Percentiles rank a stretch among this genome's conserved stretches.
Conservation (phyloP, 129 eudicot species). For the Logfia minima region DNA sequence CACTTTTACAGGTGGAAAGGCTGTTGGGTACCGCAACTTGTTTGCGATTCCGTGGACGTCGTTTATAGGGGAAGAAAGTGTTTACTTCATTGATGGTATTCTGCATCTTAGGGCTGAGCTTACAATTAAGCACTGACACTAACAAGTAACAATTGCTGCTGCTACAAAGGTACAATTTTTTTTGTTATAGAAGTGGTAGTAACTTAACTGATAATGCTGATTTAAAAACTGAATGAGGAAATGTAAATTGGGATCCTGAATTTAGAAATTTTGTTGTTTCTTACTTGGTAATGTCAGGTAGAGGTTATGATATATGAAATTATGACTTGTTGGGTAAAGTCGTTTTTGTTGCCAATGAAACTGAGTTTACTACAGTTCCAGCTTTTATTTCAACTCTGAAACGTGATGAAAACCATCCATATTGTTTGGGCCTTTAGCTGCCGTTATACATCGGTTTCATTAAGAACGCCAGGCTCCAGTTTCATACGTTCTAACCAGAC, state of each 20-base stretch:
- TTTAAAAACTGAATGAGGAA: slow-evolving; percentile 5
- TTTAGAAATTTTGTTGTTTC: neutral
- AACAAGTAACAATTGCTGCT: slow-evolving; percentile 18
- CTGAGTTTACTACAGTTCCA: neutral
- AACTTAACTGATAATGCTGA: slow-evolving; percentile 20
- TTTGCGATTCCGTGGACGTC: slow-evolving; percentile 63
- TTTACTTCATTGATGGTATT: slow-evolving; percentile 58
- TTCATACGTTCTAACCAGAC: no score
- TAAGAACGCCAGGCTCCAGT: no score
- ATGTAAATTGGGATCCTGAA: slow-evolving; percentile 14
- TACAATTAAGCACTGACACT: slow-evolving; percentile 42
- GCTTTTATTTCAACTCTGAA: neutral
- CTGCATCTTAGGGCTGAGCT: slow-evolving; percentile 72
- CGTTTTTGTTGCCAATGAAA: slow-evolving; percentile 14
- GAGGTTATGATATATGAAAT: slow-evolving; percentile 3
- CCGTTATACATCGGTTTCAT: no score
- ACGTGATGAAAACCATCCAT: neutral
- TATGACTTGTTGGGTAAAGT: slow-evolving; percentile 11
- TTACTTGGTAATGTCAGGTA: neutral
- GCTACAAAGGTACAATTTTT: slow-evolving; percentile 7
- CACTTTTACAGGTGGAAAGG: slow-evolving; percentile 76
- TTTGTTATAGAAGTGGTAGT: slow-evolving; percentile 13
- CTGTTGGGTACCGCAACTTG: slow-evolving; percentile 74
- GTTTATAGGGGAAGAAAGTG: slow-evolving; percentile 66
- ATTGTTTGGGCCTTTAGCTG: neutral